These are phyloP conservation scores for Colletotrichum musae DNA, from an alignment of 2,329 filamentous ascomycete species.

Conservation along the genomic window DNA sequence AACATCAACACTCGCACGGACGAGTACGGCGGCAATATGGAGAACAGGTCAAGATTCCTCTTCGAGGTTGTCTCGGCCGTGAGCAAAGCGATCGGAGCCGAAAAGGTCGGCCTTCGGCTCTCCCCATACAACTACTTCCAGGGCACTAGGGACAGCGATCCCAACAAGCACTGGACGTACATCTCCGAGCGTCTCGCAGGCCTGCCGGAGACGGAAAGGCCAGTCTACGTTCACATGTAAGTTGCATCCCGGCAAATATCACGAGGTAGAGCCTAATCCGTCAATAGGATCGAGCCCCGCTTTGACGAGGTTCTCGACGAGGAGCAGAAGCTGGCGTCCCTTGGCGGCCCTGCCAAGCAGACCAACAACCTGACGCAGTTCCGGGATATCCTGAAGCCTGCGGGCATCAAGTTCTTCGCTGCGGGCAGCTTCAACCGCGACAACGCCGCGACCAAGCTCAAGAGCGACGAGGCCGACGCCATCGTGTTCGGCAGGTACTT, in stretches of 20 bases:
- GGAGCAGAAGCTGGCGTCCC: conserved; percentile 57
- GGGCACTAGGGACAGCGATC: conserved; percentile 45
- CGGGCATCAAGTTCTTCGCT: conserved; percentile 62
- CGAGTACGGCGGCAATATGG: conserved; percentile 65
- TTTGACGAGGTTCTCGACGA: conserved; percentile 63
- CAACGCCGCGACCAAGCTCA: conserved; percentile 56
- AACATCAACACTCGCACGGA: conserved; percentile 66
- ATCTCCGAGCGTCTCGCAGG: conserved; percentile 52
- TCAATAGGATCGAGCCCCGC: conserved; percentile 62
- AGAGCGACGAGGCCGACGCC: conserved; percentile 45
- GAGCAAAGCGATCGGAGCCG: conserved; percentile 60
- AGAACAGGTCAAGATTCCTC: conserved; percentile 67
- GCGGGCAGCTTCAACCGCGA: conserved; percentile 61
- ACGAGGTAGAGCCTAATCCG: no score
- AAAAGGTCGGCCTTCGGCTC: conserved; percentile 70
- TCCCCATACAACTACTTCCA: conserved; percentile 51
- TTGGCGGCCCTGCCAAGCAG: conserved; percentile 49
- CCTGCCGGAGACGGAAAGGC: conserved; percentile 51
- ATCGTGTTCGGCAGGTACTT: conserved; percentile 54
- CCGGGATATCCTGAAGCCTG: conserved; percentile 55
- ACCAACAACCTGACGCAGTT: conserved; percentile 56
- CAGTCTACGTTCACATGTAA: conserved; percentile 62
- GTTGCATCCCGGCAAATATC: conserved; percentile 29
- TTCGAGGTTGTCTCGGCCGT: conserved; percentile 61
- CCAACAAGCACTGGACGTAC: conserved; percentile 53